Percentiles rank a stretch among this genome's conserved stretches.
phyloP scores from a whole-genome alignment of 2,329 filamentous ascomycete genomes.

The Aureobasidium sp. region DNA sequence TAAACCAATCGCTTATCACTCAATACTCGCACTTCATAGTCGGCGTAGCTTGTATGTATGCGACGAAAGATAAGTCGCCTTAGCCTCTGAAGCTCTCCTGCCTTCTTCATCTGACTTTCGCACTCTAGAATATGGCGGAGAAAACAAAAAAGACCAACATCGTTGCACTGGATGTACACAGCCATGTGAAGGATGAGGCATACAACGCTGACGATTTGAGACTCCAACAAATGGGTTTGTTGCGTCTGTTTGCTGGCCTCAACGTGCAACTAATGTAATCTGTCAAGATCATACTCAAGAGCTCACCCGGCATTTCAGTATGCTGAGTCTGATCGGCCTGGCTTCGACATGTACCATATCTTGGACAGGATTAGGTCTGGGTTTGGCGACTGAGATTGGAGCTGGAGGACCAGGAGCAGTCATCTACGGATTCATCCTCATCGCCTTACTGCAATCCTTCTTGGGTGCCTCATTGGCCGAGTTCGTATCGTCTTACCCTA shows the following conservation, averaged over 20 bases:
- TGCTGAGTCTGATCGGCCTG: slow-evolving; percentile 8
- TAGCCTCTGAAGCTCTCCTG: not conserved
- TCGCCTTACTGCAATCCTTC: slow-evolving; percentile 17
- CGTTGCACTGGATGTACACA: not conserved
- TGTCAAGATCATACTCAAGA: slow-evolving; percentile 3
- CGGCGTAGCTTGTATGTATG: not conserved
- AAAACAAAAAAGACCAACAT: not conserved
- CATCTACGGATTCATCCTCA: slow-evolving; percentile 17
- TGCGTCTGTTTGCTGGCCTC: not conserved
- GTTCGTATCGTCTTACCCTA: slow-evolving; percentile 16
- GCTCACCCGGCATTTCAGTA: slow-evolving; percentile 2
- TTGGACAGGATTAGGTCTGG: slow-evolving; percentile 17
- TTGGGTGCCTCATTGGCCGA: slow-evolving; percentile 17
- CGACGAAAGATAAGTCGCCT: not conserved
- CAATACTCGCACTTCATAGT: not conserved
- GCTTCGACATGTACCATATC: slow-evolving; percentile 16
- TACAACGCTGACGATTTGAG: not conserved
- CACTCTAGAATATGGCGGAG: not conserved
- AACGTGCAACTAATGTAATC: not conserved
- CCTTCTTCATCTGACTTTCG: not conserved
- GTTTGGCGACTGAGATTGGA: slow-evolving; percentile 14
- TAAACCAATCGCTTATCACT: too few relatives aligned
- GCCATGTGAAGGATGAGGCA: not conserved
- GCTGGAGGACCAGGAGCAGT: slow-evolving; percentile 16
- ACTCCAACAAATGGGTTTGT: slow-evolving; percentile 5